Percentiles rank a stretch among this genome's conserved stretches.
Evolutionary conservation across 495 filamentous ascomycete species (phyloP).

Genomic region (Filosporella fistucella): DNA sequence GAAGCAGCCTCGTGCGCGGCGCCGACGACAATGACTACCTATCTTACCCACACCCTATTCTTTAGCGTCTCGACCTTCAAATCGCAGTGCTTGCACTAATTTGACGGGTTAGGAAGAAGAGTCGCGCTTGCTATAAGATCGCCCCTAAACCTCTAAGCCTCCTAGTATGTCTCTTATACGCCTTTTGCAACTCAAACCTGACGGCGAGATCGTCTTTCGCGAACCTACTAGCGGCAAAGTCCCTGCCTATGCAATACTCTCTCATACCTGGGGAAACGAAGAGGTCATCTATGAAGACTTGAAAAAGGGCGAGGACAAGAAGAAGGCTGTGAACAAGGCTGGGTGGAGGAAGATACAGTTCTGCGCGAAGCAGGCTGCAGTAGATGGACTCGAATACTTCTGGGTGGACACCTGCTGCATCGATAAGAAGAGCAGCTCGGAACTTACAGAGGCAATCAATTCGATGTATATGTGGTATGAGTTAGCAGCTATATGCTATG

Average conservation of each 20-base stretch:
- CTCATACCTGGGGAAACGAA: slow-evolving; percentile 24
- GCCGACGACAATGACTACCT: neutral
- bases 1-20: neutral
- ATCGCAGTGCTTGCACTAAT: neutral
- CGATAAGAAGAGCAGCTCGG: slow-evolving; percentile 30
- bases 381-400: slow-evolving; percentile 24
- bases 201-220: slow-evolving; percentile 24
- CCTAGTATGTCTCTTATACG: slow-evolving; percentile 19
- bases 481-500: slow-evolving; percentile 27
- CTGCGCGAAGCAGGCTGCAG: slow-evolving; percentile 25
- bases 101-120: slow-evolving; percentile 10
- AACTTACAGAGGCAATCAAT: slow-evolving; percentile 34
- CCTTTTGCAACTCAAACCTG: slow-evolving; percentile 19
- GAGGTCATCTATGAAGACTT: slow-evolving; percentile 28
- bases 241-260: slow-evolving; percentile 25
- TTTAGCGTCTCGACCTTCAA: neutral
- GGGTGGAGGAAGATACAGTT: slow-evolving; percentile 26
- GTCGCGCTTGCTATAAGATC: slow-evolving; percentile 15
- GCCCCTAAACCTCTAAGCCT: slow-evolving; percentile 11
- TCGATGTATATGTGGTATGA: slow-evolving; percentile 37
- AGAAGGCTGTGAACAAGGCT: slow-evolving; percentile 21
- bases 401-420: slow-evolving; percentile 39
- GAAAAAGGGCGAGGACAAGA: slow-evolving; percentile 1
- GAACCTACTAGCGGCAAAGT: slow-evolving; percentile 19
- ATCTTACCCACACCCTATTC: neutral